These are phyloP conservation scores for Jacaranda mimosifolia DNA, from an alignment of 257 asterid genomes.

Conservation along the genomic window DNA sequence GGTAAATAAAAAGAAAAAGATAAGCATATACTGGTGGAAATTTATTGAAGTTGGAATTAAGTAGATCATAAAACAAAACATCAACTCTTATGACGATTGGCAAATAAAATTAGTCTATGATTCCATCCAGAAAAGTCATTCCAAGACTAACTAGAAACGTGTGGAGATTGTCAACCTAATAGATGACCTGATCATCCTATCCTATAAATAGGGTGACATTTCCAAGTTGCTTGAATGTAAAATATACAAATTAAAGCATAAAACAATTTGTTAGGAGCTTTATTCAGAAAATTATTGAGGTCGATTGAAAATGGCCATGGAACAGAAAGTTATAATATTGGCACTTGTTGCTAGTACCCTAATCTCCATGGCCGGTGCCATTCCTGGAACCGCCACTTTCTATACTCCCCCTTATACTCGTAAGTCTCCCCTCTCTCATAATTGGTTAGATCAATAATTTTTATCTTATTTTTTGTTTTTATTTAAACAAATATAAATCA, in stretches of 20 bases:
- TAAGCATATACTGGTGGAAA: background rate
- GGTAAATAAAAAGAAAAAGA: background rate
- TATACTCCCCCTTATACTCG: conserved; percentile 34
- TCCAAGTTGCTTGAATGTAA: background rate
- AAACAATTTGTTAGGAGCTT: background rate
- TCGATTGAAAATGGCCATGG: conserved; percentile 19
- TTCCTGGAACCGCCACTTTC: conserved; percentile 44
- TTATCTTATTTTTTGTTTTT: no score
- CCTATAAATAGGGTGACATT: background rate
- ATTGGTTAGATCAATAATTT: no score
- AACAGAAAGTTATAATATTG: conserved; percentile 9
- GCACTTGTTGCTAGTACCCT: conserved; percentile 27
- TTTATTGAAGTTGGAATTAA: background rate
- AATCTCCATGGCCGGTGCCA: conserved; percentile 33
- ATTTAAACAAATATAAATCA: no score
- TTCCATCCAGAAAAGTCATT: background rate
- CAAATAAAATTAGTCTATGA: background rate
- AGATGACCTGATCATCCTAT: background rate
- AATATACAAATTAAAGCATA: background rate
- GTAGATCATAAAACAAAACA: background rate
- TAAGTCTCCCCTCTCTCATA: conserved; percentile 23
- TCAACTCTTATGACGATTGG: background rate
- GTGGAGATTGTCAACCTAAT: background rate
- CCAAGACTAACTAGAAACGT: background rate
- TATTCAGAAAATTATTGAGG: background rate